phyloP scores from a whole-genome alignment of 164 flowering plant genomes.

The Umbilicus rupestris region DNA sequence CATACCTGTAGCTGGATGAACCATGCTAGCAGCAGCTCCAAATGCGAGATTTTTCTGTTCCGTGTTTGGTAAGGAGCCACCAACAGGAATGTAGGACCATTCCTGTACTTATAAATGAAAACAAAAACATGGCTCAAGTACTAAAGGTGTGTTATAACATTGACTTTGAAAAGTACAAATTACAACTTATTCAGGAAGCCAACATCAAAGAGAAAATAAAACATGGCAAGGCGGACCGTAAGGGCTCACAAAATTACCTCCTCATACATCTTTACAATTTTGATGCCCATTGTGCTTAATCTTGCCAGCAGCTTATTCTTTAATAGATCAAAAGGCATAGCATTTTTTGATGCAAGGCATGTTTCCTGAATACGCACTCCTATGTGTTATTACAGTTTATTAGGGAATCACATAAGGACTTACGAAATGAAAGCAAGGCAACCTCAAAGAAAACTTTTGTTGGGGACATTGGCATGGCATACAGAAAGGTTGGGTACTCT shows the following conservation, averaged over 20 bases:
- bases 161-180: background rate
- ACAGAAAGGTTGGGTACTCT: slow-evolving; percentile 84
- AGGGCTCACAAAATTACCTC: slow-evolving; percentile 42
- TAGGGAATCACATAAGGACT: background rate
- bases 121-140: background rate
- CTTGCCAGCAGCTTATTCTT: slow-evolving; percentile 75
- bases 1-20: slow-evolving; percentile 94
- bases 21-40: slow-evolving; percentile 99
- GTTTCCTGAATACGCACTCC: slow-evolving; percentile 57
- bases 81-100: slow-evolving; percentile 98
- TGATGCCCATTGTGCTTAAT: slow-evolving; percentile 71
- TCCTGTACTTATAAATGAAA: slow-evolving; percentile 76
- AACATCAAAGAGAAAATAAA: background rate
- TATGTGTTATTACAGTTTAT: background rate
- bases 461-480: slow-evolving; percentile 89
- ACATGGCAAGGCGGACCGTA: background rate
- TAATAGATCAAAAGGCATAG: slow-evolving; percentile 79
- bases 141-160: too few relatives aligned
- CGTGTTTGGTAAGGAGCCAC: slow-evolving; percentile 93
- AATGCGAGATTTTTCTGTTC: slow-evolving; percentile 90
- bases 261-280: slow-evolving; percentile 62
- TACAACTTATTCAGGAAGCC: too few relatives aligned
- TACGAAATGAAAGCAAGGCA: background rate
- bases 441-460: slow-evolving; percentile 97
- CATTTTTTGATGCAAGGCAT: slow-evolving; percentile 84